Base-by-base conservation (phyloP, 805 yeast genomes). In the Barnettozyma salicaria region DNA sequence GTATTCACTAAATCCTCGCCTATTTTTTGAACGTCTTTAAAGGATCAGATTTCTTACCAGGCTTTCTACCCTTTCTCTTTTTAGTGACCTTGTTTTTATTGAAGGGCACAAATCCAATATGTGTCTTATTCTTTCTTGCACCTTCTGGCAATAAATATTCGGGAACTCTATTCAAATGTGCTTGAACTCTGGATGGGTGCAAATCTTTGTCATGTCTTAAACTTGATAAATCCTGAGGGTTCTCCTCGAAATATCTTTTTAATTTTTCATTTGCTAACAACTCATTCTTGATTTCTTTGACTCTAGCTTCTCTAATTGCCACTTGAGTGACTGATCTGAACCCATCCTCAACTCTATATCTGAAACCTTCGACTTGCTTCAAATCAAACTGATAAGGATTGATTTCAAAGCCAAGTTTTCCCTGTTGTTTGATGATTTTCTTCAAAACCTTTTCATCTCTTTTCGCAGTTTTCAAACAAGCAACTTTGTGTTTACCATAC, bases 301-400 rank as follows among this genome's bases (percentile, higher is more conserved):
- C 73, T 53, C 97, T 75, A 1, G 97, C 97, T 54, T 92, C 97
- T 61, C 97, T 78, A 19, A 92, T 76, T 1, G 96, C 84, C 8
- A 82, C 80, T 40, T 76, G 76, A 0, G 98, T 92, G 18, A 92
- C 95, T 0, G 97, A 84, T 63, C 97, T 76, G 65, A 90, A 92
- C 0, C 96, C 96, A 63, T 92, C 98, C 53, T 92, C 97, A 66
- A 87, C 79, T 70, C 98, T 79, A 61, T 92, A 92, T 53, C 97
- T 76, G 73, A 92, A 92, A 18, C 92, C 92, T 55, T 92, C 96
- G 39, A 92, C 85, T 60, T 92, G 97, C 41, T 76, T 76, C 75
- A 80, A 77, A 57, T 92, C 95, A 58, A 92, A 92, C 42, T 83
- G 81, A 55, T 90, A 92, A 8, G 97, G 97, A 52, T 77, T 75